phyloP scores from a whole-genome alignment of 2,329 filamentous ascomycete species.

The Ascocoryne sarcoides region DNA sequence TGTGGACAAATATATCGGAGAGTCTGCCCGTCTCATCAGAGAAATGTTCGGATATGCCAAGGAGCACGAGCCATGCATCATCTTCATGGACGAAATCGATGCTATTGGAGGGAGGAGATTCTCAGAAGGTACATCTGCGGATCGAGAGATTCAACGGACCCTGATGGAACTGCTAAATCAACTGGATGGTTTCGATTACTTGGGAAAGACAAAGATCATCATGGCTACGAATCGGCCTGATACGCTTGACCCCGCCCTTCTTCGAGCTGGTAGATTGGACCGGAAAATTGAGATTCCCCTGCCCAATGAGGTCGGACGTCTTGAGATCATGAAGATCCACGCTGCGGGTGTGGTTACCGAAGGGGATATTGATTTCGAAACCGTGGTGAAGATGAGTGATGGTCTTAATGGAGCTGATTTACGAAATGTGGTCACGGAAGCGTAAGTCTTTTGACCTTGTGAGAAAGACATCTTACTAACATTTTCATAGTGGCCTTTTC shows the following conservation, averaged over 20 bases:
- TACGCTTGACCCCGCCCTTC: conserved; percentile 84
- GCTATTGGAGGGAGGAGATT: conserved; percentile 95
- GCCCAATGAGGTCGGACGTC: conserved; percentile 89
- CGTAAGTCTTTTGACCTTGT: conserved; percentile 51
- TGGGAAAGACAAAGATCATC: conserved; percentile 99
- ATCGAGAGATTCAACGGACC: conserved; percentile 96
- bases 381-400: conserved; percentile 99
- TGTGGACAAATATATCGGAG: conserved; percentile 98
- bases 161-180: conserved; percentile 99
- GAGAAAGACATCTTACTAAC: conserved; percentile 20
- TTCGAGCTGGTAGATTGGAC: conserved; percentile 88
- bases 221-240: conserved; percentile 99
- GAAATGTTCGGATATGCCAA: conserved; percentile 99
- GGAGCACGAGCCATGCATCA: conserved; percentile 98
- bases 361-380: conserved; percentile 97
- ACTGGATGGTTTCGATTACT: conserved; percentile 96
- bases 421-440: conserved; percentile 95
- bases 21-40: conserved; percentile 91
- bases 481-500: conserved; percentile 64
- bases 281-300: conserved; percentile 97
- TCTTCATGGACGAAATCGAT: conserved; percentile 99
- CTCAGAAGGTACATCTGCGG: conserved; percentile 92
- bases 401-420: conserved; percentile 95
- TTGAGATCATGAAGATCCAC: conserved; percentile 99
- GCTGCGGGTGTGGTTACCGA: conserved; percentile 77